phyloP scores from a whole-genome alignment of 228 moss, liverwort and hornwort species.

The Sphagnum magellanicum region DNA sequence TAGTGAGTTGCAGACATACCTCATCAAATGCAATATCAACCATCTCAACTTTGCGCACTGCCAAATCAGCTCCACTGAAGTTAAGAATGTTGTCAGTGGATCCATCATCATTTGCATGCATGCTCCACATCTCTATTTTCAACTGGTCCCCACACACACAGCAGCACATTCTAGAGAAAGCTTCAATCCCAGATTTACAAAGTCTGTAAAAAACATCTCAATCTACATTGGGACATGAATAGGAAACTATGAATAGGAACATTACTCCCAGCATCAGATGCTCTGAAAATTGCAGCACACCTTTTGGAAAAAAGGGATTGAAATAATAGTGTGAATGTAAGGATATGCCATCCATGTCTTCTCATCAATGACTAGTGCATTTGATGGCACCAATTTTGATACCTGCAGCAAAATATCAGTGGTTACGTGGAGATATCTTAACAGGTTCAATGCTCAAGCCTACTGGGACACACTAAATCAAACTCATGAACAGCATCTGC shows the following conservation, averaged over 20 bases:
- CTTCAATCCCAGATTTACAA: slow-evolving; percentile 8
- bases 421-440: background rate
- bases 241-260: background rate
- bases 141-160: slow-evolving; percentile 41
- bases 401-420: slow-evolving; percentile 42
- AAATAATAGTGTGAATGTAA: slow-evolving; percentile 67
- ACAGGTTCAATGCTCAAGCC: background rate
- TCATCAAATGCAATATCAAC: slow-evolving; percentile 85
- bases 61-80: slow-evolving; percentile 69
- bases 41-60: slow-evolving; percentile 86
- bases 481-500: background rate
- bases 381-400: slow-evolving; percentile 81
- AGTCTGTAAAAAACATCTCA: background rate
- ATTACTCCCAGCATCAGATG: background rate
- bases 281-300: slow-evolving; percentile 13
- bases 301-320: slow-evolving; percentile 93
- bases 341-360: slow-evolving; percentile 98
- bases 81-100: slow-evolving; percentile 78
- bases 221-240: background rate
- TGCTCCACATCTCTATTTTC: slow-evolving; percentile 86
- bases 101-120: slow-evolving; percentile 82
- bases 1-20: slow-evolving; percentile 16
- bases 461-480: background rate
- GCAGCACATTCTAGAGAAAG: background rate
- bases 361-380: slow-evolving; percentile 92